Percentiles rank a stretch among this genome's conserved stretches.
Evolutionary conservation across 2,329 filamentous ascomycete genomes (phyloP).

Genomic region (Raffaelea arxii): DNA sequence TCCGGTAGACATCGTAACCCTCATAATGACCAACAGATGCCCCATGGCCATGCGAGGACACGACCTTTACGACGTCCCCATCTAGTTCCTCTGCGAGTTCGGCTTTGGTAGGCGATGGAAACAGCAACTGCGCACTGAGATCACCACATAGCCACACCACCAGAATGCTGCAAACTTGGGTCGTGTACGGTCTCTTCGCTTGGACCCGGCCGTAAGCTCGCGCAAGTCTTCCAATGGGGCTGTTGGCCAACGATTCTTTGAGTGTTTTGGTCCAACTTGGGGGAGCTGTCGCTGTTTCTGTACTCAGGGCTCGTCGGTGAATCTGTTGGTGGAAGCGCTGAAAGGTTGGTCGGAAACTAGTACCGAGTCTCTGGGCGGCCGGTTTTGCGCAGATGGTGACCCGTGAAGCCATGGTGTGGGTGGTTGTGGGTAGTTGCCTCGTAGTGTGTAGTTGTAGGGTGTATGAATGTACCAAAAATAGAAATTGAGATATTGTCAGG

Average conservation of each 20-base stretch:
- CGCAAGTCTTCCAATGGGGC: slow-evolving; percentile 21
- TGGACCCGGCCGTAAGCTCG: slow-evolving; percentile 61
- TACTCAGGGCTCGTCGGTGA: neutral
- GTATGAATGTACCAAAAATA: neutral
- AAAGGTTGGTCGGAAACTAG: neutral
- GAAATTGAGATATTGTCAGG: neutral
- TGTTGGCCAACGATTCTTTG: neutral
- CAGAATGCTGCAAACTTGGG: slow-evolving; percentile 65
- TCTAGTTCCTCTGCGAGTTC: neutral
- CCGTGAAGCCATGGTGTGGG: neutral
- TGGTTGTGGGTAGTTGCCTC: neutral
- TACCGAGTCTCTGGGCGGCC: neutral
- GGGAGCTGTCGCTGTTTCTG: neutral
- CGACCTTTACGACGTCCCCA: no score
- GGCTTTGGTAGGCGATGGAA: slow-evolving; percentile 15
- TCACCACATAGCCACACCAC: slow-evolving; percentile 74
- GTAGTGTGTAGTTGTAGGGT: no score
- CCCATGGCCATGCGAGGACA: no score
- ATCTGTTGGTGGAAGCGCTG: neutral
- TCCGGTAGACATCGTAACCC: slow-evolving; percentile 58
- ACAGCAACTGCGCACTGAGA: slow-evolving; percentile 63
- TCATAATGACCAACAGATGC: slow-evolving; percentile 32
- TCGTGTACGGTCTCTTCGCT: slow-evolving; percentile 61
- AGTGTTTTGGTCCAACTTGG: neutral
- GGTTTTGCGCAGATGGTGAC: neutral